These are phyloP conservation scores for Ogataea chonburiensis DNA, from an alignment of 805 yeast species.

Conservation along the genomic window DNA sequence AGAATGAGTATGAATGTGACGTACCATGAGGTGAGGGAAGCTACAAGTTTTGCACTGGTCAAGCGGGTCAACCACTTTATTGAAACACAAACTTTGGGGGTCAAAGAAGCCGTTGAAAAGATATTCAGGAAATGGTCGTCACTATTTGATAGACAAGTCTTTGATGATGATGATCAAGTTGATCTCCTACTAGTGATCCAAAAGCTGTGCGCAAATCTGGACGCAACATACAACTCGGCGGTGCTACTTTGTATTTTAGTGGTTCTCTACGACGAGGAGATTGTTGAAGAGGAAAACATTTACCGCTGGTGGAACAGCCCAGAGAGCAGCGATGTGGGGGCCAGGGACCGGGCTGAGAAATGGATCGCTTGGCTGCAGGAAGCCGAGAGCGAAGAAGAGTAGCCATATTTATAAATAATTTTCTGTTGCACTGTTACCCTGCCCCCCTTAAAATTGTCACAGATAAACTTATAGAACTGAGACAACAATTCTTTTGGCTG, in stretches of 20 bases:
- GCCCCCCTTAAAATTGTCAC: slow-evolving; percentile 17
- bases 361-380: slow-evolving; percentile 87
- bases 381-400: slow-evolving; percentile 46
- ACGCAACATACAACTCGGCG: slow-evolving; percentile 48
- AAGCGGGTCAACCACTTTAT: slow-evolving; percentile 70
- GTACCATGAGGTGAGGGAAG: slow-evolving; percentile 86
- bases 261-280: slow-evolving; percentile 75
- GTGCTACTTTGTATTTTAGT: slow-evolving; percentile 52
- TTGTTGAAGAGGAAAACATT: slow-evolving; percentile 78
- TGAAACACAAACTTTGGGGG: slow-evolving; percentile 71
- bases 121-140: slow-evolving; percentile 80
- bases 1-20: slow-evolving; percentile 97
- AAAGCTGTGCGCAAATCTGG: slow-evolving; percentile 40
- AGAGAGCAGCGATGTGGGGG: slow-evolving; percentile 37
- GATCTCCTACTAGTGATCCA: slow-evolving; percentile 62
- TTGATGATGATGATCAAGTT: slow-evolving; percentile 72
- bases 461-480: slow-evolving; percentile 13
- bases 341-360: slow-evolving; percentile 55
- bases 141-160: slow-evolving; percentile 82
- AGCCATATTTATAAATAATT: slow-evolving; percentile 3
- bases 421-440: slow-evolving; percentile 9
- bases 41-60: slow-evolving; percentile 73
- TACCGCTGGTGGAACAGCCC: slow-evolving; percentile 76
- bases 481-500: slow-evolving; percentile 14
- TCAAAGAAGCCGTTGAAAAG: slow-evolving; percentile 72